A percentile compares a stretch with the other conserved stretches of the same genome.
These are phyloP conservation scores for Crithidia expoeki DNA, from an alignment of 208 protist genomes.

Conservation along the genomic window DNA sequence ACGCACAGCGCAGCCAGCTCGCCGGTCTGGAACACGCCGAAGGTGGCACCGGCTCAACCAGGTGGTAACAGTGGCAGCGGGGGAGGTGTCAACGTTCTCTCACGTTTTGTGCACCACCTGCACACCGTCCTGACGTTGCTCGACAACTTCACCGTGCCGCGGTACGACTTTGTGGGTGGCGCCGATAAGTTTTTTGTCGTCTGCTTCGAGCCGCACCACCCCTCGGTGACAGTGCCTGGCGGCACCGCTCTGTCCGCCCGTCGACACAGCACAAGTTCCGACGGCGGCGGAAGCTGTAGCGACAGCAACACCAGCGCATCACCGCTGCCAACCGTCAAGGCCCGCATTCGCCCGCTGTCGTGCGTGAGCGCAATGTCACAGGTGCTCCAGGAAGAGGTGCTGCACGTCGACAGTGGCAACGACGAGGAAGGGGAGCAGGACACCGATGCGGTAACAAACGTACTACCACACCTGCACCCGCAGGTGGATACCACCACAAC, in stretches of 20 bases:
- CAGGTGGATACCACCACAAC: background rate
- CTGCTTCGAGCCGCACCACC: constrained; percentile 34
- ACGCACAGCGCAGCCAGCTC: background rate
- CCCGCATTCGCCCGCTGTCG: constrained; percentile 30
- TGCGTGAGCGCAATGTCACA: constrained; percentile 34
- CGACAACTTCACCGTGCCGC: constrained; percentile 34
- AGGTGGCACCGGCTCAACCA: background rate
- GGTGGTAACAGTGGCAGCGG: background rate
- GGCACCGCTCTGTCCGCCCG: constrained; percentile 5
- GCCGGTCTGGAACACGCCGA: background rate
- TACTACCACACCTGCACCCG: constrained; percentile 35
- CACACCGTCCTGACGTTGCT: constrained; percentile 41
- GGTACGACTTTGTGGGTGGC: constrained; percentile 26
- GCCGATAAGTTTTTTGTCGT: constrained; percentile 32
- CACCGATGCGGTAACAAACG: constrained; percentile 21
- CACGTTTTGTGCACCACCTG: constrained; percentile 38
- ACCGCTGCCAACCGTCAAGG: constrained; percentile 26
- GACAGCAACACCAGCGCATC: background rate
- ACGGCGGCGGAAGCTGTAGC: background rate
- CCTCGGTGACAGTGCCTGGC: constrained; percentile 19
- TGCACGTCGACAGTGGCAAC: constrained; percentile 16
- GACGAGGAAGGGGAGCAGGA: constrained; percentile 24
- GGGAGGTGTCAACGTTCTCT: constrained; percentile 15
- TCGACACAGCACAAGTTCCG: background rate
- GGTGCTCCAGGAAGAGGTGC: constrained; percentile 30